Percentiles rank a stretch among this genome's conserved stretches.
These are phyloP conservation scores for Helianthus annuus DNA, from an alignment of 129 eudicot genomes.

Conservation along the genomic window HanXRQr2.0-SUNRISE NC_035447.2:74004553-74005052, in stretches of 20 bases:
- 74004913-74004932: constrained; percentile 44
- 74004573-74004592: constrained; percentile 6
- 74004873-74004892: constrained; percentile 13
- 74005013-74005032: constrained; percentile 35
- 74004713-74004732: constrained; percentile 26
- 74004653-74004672: constrained; percentile 42
- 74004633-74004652: constrained; percentile 36
- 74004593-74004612: constrained; percentile 18
- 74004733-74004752: constrained; percentile 40
- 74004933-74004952: constrained; percentile 33
- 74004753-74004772: constrained; percentile 42
- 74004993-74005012: constrained; percentile 68
- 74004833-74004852: constrained; percentile 41
- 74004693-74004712: constrained; percentile 21
- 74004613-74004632: constrained; percentile 31
- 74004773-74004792: constrained; percentile 22
- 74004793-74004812: constrained; percentile 39
- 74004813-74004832: constrained; percentile 37
- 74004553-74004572: constrained; percentile 11
- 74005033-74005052: constrained; percentile 3
- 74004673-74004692: constrained; percentile 32
- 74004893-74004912: constrained; percentile 26
- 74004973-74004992: constrained; percentile 74
- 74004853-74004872: constrained; percentile 34
- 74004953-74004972: constrained; percentile 22